Evolutionary conservation across 2,329 filamentous ascomycete genomes (phyloP), one percentile per base, ranked within the genome.

Genomic region (Talaromyces sp.): DNA sequence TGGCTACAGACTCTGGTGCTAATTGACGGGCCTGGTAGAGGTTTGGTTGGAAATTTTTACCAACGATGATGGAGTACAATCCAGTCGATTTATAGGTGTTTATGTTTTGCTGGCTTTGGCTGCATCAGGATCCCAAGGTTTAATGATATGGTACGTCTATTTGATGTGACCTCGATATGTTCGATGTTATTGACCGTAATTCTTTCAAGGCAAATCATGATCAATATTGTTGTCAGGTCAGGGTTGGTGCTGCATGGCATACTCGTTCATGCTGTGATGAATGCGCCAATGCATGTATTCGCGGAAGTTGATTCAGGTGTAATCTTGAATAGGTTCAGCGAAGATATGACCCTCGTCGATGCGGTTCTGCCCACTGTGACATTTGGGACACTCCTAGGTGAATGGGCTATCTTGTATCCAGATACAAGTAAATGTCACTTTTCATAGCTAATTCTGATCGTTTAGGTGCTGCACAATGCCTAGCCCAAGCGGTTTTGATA

Each of bases 201-300:
- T 59, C 21, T 35, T n/a, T 60, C 28, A 35, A 77, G 76, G 73
- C 78, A 82, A 68, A 75, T 83, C 65, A 79, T 84, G 57, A 79
- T 84, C 35, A 78, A 72, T 5, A 83, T 84, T 78, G 79, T 84
- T 2, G 82, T 82, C 3, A 78, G 76, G 31, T 83, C 82, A 23
- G 81, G 80, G 3, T 75, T 78, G 61, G 74, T 67, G 48, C 80
- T 84, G 63, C 83, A 85, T 64, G 8, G 11, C 6, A 48, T 40
- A 6, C 44, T 60, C 21, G 58, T 60, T 23, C 11, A 35, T 2
- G 12, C 61, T 14, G 61, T 63, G 37, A 63, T 63, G 61, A 58
- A 54, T 40, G 61, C 61, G 16, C 61, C 61, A n/a, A 39, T 63
- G 46, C 55, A 54, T 5, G 8, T 63, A 21, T 63, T 63, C 39